Conservation (phyloP, 805 yeast genomes). For the Naumovozyma dairenensis region DNA sequence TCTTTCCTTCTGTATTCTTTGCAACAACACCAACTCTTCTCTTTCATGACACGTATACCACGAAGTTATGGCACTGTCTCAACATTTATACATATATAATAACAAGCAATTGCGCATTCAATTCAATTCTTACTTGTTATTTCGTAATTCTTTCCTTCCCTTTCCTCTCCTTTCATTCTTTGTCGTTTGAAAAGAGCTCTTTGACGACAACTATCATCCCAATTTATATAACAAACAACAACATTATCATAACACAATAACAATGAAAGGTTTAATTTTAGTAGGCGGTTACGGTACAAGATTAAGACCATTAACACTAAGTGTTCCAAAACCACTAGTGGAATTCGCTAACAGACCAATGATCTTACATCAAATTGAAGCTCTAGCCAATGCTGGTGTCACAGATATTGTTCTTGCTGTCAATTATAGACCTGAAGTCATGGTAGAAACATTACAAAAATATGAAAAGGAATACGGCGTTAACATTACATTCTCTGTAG, state of each 20-base stretch:
- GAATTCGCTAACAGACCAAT: conserved; percentile 99
- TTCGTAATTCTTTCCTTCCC: not conserved
- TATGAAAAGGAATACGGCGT: conserved; percentile 95
- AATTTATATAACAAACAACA: not conserved
- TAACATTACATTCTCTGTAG: conserved; percentile 91
- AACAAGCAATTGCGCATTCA: too few relatives aligned
- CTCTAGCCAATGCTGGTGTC: conserved; percentile 95
- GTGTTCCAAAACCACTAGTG: conserved; percentile 92
- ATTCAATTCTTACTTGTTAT: not conserved
- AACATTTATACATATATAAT: too few relatives aligned
- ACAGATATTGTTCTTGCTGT: conserved; percentile 98
- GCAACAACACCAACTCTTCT: not conserved
- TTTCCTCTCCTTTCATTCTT: not conserved
- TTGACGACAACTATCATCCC: not conserved
- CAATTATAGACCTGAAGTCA: conserved; percentile 98
- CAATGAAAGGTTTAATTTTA: conserved; percentile 91
- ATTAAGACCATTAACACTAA: conserved; percentile 94
- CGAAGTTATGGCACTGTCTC: too few relatives aligned
- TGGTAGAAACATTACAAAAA: conserved; percentile 90
- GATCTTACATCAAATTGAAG: conserved; percentile 98
- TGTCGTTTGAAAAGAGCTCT: not conserved
- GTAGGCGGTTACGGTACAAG: conserved; percentile 99
- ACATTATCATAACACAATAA: conserved; percentile 4
- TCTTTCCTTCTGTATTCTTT: not conserved
- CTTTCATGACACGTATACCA: too few relatives aligned